Evolutionary conservation across 2,329 filamentous ascomycete species (phyloP).

Genomic region (Drechslera avenae): DNA sequence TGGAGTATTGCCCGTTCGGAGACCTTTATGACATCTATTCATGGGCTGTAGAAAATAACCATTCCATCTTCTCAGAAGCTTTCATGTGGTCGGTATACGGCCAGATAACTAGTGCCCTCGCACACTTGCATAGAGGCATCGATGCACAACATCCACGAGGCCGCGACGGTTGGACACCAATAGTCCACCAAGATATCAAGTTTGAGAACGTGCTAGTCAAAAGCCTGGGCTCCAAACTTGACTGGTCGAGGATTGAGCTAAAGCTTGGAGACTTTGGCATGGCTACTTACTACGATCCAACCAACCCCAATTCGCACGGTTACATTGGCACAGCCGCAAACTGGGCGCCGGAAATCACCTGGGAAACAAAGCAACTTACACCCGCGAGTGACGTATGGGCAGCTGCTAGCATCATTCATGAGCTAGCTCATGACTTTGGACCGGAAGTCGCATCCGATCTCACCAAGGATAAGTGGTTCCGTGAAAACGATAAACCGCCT

Average conservation of each 20-base stretch:
- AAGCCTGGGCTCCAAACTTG: constrained; percentile 11
- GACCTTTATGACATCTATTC: constrained; percentile 16
- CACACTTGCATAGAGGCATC: constrained; percentile 30
- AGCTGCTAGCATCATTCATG: constrained; percentile 31
- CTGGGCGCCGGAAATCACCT: constrained; percentile 32
- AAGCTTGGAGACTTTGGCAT: constrained; percentile 74
- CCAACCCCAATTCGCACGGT: neutral
- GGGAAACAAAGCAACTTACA: constrained; percentile 15
- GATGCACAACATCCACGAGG: constrained; percentile 1
- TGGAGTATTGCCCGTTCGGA: constrained; percentile 20
- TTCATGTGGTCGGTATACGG: constrained; percentile 24
- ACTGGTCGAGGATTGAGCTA: constrained; percentile 50
- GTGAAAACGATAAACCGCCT: neutral
- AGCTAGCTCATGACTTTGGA: constrained; percentile 23
- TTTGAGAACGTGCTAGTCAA: constrained; percentile 84
- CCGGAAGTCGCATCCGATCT: constrained; percentile 16
- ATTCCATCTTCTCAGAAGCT: constrained; percentile 11
- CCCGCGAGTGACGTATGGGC: constrained; percentile 35
- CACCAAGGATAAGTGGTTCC: constrained; percentile 3
- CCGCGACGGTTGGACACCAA: constrained; percentile 71
- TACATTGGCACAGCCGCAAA: constrained; percentile 18
- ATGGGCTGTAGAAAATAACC: neutral
- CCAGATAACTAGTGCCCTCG: constrained; percentile 21
- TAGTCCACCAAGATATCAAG: constrained; percentile 95
- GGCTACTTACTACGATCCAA: constrained; percentile 60